Percentiles rank a stretch among this genome's conserved stretches.
Conservation (phyloP, 176 grass and related monocot species). For the Dactylis glomerata region DNA sequence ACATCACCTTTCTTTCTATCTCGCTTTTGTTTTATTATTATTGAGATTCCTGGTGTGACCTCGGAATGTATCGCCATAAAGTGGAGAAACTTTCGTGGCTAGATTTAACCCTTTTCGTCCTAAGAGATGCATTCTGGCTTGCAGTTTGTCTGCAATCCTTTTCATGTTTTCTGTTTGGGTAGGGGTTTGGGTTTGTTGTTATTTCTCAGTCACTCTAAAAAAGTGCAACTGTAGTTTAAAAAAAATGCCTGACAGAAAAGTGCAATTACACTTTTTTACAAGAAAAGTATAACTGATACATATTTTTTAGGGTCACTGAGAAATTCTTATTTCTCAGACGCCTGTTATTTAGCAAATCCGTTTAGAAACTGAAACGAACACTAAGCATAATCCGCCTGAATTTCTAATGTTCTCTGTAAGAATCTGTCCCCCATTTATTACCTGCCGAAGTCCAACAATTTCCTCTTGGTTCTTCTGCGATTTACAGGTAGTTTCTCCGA, state of each 20-base stretch:
- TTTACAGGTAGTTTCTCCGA: slow-evolving; percentile 15
- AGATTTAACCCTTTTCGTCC: not conserved
- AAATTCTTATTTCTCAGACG: too few relatives aligned
- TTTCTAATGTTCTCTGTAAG: not conserved
- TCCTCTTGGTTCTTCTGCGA: not conserved
- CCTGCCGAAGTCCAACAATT: not conserved
- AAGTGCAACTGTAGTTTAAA: too few relatives aligned
- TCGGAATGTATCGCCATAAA: slow-evolving; percentile 6
- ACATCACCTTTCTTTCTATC: not conserved
- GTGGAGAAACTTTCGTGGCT: not conserved
- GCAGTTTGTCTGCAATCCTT: not conserved
- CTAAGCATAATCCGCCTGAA: not conserved
- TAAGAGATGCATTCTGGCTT: not conserved
- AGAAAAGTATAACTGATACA: too few relatives aligned
- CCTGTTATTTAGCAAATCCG: too few relatives aligned
- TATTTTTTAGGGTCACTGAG: too few relatives aligned
- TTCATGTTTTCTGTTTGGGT: not conserved
- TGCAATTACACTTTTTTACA: too few relatives aligned
- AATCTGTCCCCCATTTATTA: not conserved
- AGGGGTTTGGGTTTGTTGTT: too few relatives aligned
- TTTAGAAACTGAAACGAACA: too few relatives aligned
- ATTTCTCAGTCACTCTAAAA: too few relatives aligned
- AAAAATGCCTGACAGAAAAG: too few relatives aligned
- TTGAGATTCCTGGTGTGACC: slow-evolving; percentile 17
- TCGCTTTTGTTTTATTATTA: slow-evolving; percentile 8